Evolutionary conservation across 768 basidiomycete species (phyloP).

Genomic region (Dioszegia crocea): DNA sequence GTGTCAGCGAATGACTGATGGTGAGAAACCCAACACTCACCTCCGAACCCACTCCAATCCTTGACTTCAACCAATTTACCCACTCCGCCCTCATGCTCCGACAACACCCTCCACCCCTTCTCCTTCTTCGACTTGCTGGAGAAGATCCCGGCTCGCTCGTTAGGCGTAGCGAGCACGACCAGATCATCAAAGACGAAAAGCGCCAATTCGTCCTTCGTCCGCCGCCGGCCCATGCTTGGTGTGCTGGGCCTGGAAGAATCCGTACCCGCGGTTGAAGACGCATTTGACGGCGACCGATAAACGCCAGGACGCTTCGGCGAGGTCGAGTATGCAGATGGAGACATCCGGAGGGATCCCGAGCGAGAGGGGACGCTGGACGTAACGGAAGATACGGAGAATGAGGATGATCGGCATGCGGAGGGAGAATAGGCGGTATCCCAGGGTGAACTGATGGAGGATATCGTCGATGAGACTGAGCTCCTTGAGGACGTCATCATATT

Average conservation of each 20-base stretch:
- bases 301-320: slow-evolving; percentile 2
- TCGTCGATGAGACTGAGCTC: slow-evolving; percentile 13
- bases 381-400: slow-evolving; percentile 26
- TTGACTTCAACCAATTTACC: slow-evolving; percentile 31
- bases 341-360: slow-evolving; percentile 3
- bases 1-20: not conserved
- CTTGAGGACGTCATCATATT: slow-evolving; percentile 8
- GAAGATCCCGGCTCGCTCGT: slow-evolving; percentile 25
- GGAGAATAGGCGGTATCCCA: slow-evolving; percentile 4
- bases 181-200: slow-evolving; percentile 42
- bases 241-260: slow-evolving; percentile 4
- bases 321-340: slow-evolving; percentile 3
- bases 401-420: slow-evolving; percentile 14
- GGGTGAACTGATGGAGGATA: slow-evolving; percentile 4
- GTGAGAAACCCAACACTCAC: not conserved
- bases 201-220: slow-evolving; percentile 17
- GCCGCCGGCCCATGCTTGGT: not conserved
- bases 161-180: slow-evolving; percentile 20
- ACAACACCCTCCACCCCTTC: slow-evolving; percentile 18
- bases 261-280: slow-evolving; percentile 5
- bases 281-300: slow-evolving; percentile 4
- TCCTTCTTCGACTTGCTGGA: slow-evolving; percentile 10
- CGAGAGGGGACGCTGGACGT: slow-evolving; percentile 3
- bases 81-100: slow-evolving; percentile 31
- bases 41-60: slow-evolving; percentile 28